Base-by-base conservation (phyloP, 1,284 basidiomycete genomes). In the Ustilago trichophora region DNA sequence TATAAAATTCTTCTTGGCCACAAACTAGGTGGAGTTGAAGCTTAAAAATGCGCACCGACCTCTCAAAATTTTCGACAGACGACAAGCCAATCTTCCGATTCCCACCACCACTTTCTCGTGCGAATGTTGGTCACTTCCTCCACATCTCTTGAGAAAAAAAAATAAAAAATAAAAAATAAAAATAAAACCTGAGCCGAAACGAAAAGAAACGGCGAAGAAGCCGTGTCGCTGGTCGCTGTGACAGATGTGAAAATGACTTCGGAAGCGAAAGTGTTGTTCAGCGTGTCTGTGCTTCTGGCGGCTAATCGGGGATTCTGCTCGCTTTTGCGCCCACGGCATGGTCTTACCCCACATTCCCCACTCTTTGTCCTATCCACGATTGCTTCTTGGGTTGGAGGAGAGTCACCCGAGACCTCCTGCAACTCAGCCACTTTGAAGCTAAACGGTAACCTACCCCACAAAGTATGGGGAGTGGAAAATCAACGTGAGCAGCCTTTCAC, bases 241-340 rank as follows among this genome's bases (percentile, higher is more conserved):
- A n/a, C 22, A n/a, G n/a, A n/a, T 29, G 60, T 52, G 53, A 63
- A 63, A 63, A 29, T 7, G 15, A 3, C 7, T 52, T 64, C 49
- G 54, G 54, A 57, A 57, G 60, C 53, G 60, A 64, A 52, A n/a
- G n/a, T 18, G 21, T 16, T n/a, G 5, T 13, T n/a, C 3, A 0
- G 16, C 6, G 24, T 21, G 15, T 41, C 37, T 51, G 51, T 18
- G 18, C 36, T 48, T n/a, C 21, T 22, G 47, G 53, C 60, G 49
- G 49, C 44, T 45, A 53, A 53, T 54, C 45, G 60, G 46, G 41
- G n/a, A 9, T 16, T 38, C 32, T 49, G 45, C 60, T 64, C 60
- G 60, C 54, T 57, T 48, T 37, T 40, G 21, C 32, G 26, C 32
- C 26, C 42, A 16, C 31, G 16, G 36, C 22, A 18, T 6, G 25